Evolutionary conservation across 352 stramenopile species (phyloP).

Genomic region (Phytophthora cactorum): DNA sequence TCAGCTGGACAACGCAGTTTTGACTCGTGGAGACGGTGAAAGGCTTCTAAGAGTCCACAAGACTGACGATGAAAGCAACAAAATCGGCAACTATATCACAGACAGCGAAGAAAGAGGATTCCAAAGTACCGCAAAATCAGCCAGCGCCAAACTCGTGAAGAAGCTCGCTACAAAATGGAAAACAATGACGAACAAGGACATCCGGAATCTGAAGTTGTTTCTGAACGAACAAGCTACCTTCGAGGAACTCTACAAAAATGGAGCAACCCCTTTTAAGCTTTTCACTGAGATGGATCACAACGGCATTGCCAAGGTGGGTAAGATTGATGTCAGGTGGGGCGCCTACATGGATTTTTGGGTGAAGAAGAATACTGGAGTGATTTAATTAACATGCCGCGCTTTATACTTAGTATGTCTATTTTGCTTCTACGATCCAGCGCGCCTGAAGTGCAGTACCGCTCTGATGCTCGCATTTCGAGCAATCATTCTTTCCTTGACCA

Average conservation of each 20-base stretch:
- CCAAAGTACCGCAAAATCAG: background rate
- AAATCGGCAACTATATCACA: background rate
- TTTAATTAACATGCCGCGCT: too few relatives aligned
- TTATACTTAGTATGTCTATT: too few relatives aligned
- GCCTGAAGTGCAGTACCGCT: too few relatives aligned
- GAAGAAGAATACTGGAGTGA: background rate
- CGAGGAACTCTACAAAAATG: background rate
- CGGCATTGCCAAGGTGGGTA: background rate
- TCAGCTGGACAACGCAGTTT: background rate
- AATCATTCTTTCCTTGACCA: too few relatives aligned
- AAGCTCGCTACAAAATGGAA: background rate
- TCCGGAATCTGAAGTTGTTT: background rate
- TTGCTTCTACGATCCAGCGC: too few relatives aligned
- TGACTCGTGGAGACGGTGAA: background rate
- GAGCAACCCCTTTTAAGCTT: background rate
- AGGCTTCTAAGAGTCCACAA: background rate
- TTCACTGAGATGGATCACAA: background rate
- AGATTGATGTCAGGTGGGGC: background rate
- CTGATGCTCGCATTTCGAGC: too few relatives aligned
- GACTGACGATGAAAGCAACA: background rate
- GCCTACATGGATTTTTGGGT: background rate
- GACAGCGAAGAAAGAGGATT: background rate
- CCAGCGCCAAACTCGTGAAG: background rate
- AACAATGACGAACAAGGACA: background rate
- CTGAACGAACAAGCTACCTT: background rate